Percentiles rank a stretch among this genome's conserved stretches.
phyloP scores from a whole-genome alignment of 768 basidiomycete genomes.

The Cystobasidium onofrii region DNA sequence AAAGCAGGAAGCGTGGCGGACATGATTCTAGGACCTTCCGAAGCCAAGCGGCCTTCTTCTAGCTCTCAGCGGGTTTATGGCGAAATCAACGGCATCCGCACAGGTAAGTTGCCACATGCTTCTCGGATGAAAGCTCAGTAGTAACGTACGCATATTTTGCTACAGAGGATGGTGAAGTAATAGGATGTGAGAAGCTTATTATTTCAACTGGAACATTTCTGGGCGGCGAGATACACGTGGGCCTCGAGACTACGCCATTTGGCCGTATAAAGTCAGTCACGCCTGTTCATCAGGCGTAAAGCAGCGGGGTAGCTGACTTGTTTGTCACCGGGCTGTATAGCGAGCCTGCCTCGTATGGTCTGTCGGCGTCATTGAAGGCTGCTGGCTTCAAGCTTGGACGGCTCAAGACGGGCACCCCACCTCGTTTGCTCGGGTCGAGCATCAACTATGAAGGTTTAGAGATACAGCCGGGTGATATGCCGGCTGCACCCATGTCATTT shows the following conservation, averaged over 20 bases:
- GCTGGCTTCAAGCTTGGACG: conserved; percentile 77
- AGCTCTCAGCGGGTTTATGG: not conserved
- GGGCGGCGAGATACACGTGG: conserved; percentile 83
- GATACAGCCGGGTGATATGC: conserved; percentile 48
- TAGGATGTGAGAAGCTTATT: conserved; percentile 70
- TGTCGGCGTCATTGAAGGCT: conserved; percentile 63
- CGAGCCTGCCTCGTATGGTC: conserved; percentile 51
- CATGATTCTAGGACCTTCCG: not conserved
- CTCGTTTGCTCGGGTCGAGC: conserved; percentile 61
- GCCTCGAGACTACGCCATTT: conserved; percentile 46
- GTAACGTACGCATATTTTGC: not conserved
- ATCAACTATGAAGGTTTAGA: conserved; percentile 62
- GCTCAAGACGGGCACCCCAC: conserved; percentile 73
- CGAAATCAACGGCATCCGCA: not conserved
- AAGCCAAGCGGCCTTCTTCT: not conserved
- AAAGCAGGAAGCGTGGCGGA: conserved; percentile 53
- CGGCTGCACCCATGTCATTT: conserved; percentile 17
- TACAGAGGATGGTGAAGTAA: conserved; percentile 63
- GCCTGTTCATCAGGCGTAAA: too few species aligned
- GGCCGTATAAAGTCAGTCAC: conserved; percentile 32
- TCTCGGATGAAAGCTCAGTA: not conserved
- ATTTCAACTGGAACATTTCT: conserved; percentile 88
- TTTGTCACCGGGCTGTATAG: too few species aligned
- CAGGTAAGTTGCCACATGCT: conserved; percentile 19
- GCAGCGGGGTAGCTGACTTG: too few species aligned